Evolutionary conservation across 2,329 filamentous ascomycete species (phyloP), one percentile per base, ranked within the genome.

Genomic region (Sclerotinia nivalis): DNA sequence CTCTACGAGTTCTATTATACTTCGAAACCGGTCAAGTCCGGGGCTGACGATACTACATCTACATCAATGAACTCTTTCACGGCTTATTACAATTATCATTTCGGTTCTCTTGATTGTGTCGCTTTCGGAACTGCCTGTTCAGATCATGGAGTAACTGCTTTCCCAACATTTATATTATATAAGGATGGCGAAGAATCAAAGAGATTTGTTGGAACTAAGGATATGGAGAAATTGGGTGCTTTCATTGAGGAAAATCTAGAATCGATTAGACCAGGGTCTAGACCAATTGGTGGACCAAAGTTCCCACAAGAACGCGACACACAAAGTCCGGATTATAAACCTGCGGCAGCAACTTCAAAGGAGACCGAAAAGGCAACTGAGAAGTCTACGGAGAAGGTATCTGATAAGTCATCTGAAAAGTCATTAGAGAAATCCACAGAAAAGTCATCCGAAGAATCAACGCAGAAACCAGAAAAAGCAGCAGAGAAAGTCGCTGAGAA

Each of bases 1-100:
- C 81, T 95, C 20, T 97, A 98, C 84, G 96, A 99, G 82, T 97
- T 90, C 81, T 99, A 75, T 61, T 76, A 93, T 82, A 97, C 94
- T 50, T 96, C 93, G 50, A 90, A 93, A 76, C 90, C 91, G 22
- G 82, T 90, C 15, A 75, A 77, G 34, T 68, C 71, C 15, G 61
- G 72, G 20, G 52, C 74, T 7, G 67, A 64, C 81, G 84, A 71
- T 80, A 62, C 80, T 31, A 81, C 79, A 75, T 83, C 82, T 76
- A 83, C 80, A 74, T 86, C 82, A 72, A 77, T 82, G 22, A 81
- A 86, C 54, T 81, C 82, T 40, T 97, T 97, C 77, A 89, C 89
- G 45, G 85, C 89, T 68, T 96, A 89, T 80, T 98, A 98, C 81
- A 89, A 95, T 80, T 95, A 97, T 80, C 89, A 92, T 75, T 97